A percentile compares a stretch with the other conserved stretches of the same genome.
phyloP scores from a whole-genome alignment of 805 yeast genomes.

The Wickerhamomyces sydowiorum region DNA sequence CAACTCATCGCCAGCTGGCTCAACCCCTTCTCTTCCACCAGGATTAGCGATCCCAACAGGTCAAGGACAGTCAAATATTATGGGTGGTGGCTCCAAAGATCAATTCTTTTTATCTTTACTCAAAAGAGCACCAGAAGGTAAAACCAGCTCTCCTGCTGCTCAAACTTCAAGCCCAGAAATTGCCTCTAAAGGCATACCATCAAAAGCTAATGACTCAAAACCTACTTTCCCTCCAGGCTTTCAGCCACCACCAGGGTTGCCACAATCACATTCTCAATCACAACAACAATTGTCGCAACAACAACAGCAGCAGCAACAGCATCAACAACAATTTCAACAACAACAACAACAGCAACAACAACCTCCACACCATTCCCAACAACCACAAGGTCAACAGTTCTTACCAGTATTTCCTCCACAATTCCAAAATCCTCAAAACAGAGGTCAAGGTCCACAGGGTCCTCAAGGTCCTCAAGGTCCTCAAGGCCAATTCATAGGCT shows the following conservation, averaged over 20 bases:
- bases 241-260: constrained; percentile 1
- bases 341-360: constrained; percentile 6
- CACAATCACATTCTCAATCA: constrained; percentile 5
- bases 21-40: constrained; percentile 5
- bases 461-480: constrained; percentile 11
- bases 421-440: constrained; percentile 11
- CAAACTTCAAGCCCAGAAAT: not conserved
- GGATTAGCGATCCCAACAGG: not conserved
- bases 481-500: constrained; percentile 4
- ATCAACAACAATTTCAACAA: constrained; percentile 4
- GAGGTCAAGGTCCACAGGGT: too few relatives aligned
- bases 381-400: constrained; percentile 7
- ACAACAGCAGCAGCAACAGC: constrained; percentile 1
- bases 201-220: not conserved
- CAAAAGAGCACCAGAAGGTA: constrained; percentile 10
- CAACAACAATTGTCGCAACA: not conserved
- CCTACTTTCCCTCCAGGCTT: not conserved
- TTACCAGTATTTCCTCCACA: constrained; percentile 18
- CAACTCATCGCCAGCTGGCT: not conserved
- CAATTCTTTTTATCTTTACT: constrained; percentile 22
- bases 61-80: constrained; percentile 1
- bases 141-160: constrained; percentile 1
- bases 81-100: constrained; percentile 12
- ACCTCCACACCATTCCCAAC: constrained; percentile 2
- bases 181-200: not conserved